Evolutionary conservation across 75 land plant species (phyloP).

Genomic region (Ceratopteris richardii): DNA sequence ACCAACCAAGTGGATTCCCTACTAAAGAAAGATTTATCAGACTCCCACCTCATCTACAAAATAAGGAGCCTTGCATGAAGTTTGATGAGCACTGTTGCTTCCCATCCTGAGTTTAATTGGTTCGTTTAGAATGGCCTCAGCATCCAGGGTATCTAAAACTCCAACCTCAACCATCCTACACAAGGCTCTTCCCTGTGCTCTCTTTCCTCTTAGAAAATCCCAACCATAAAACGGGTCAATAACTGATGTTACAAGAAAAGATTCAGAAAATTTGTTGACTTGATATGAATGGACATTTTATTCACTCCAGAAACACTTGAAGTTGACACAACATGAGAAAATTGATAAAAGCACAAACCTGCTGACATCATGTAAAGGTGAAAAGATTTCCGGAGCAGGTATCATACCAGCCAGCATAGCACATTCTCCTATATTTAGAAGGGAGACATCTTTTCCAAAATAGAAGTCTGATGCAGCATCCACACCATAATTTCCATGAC

Average conservation of each 20-base stretch:
- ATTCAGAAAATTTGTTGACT: no score
- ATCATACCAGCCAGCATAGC: slow-evolving; percentile 70
- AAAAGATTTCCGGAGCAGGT: slow-evolving; percentile 61
- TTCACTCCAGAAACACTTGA: no score
- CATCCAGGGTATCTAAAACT: slow-evolving; percentile 39
- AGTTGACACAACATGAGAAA: no score
- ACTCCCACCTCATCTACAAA: slow-evolving; percentile 42
- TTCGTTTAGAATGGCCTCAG: slow-evolving; percentile 30
- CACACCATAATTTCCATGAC: slow-evolving; percentile 63
- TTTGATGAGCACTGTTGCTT: slow-evolving; percentile 16
- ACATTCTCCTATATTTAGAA: slow-evolving; percentile 52
- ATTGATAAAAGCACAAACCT: slow-evolving; percentile 18
- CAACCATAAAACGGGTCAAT: no score
- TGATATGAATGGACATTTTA: no score
- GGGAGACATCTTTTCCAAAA: slow-evolving; percentile 59
- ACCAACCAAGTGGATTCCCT: no score
- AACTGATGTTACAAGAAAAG: no score
- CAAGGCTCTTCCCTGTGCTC: slow-evolving; percentile 47
- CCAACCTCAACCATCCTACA: slow-evolving; percentile 64
- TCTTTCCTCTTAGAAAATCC: slow-evolving; percentile 44
- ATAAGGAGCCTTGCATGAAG: slow-evolving; percentile 40
- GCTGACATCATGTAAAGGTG: slow-evolving; percentile 51
- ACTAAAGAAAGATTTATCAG: no score
- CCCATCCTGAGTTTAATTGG: slow-evolving; percentile 23
- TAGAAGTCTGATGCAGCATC: slow-evolving; percentile 62